Evolutionary conservation across 352 stramenopile species (phyloP).

Genomic region (Globisporangium spinosum): DNA sequence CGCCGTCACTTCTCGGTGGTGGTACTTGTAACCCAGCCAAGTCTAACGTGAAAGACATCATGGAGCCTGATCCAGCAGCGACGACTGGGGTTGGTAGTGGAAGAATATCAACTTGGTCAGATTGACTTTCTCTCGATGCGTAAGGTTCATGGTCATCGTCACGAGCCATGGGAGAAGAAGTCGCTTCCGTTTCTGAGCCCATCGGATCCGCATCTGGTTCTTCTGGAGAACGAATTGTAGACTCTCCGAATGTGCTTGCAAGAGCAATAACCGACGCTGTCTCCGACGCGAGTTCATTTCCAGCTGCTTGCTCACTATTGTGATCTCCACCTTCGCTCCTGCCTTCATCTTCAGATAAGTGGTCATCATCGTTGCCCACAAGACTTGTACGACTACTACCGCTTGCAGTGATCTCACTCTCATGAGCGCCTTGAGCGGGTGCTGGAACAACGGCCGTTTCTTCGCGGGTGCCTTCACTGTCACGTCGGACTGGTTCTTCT

Average conservation of each 20-base stretch:
- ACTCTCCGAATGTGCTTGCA: slow-evolving; percentile 79
- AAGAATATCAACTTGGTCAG: slow-evolving; percentile 9
- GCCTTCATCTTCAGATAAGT: slow-evolving; percentile 11
- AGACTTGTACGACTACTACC: slow-evolving; percentile 23
- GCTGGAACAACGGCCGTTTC: not conserved
- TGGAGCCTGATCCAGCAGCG: slow-evolving; percentile 28
- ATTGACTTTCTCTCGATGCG: not conserved
- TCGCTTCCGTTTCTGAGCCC: slow-evolving; percentile 35
- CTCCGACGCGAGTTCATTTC: slow-evolving; percentile 36
- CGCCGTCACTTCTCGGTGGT: slow-evolving; percentile 1
- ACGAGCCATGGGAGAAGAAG: slow-evolving; percentile 26
- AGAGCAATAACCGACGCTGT: slow-evolving; percentile 80
- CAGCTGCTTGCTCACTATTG: slow-evolving; percentile 17
- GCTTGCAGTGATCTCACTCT: slow-evolving; percentile 35
- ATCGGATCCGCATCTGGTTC: slow-evolving; percentile 53
- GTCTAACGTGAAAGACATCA: slow-evolving; percentile 85
- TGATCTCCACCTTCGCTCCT: slow-evolving; percentile 7
- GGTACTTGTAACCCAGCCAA: slow-evolving; percentile 46
- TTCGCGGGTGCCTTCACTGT: not conserved
- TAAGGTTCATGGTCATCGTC: slow-evolving; percentile 17
- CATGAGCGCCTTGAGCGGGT: slow-evolving; percentile 15
- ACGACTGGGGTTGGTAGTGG: slow-evolving; percentile 33
- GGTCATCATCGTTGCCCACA: slow-evolving; percentile 16
- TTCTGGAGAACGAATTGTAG: slow-evolving; percentile 67
- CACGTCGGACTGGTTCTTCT: not conserved